A percentile compares a stretch with the other conserved stretches of the same genome.
phyloP scores from a whole-genome alignment of 176 grass and related monocot species.

The Triticum urartu region DNA sequence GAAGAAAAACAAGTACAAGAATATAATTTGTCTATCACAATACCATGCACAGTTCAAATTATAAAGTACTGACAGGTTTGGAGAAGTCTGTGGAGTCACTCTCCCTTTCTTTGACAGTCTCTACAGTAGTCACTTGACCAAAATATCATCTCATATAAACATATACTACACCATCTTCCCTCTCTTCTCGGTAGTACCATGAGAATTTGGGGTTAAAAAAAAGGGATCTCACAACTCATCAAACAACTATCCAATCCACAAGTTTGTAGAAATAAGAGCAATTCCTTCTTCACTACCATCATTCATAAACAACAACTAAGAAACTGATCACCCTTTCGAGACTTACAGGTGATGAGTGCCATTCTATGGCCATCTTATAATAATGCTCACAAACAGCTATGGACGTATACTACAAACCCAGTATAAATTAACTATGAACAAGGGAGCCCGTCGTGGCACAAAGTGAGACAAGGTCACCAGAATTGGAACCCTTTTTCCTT shows the following conservation, averaged over 20 bases:
- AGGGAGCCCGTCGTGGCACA: background rate
- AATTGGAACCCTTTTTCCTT: background rate
- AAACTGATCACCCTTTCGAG: background rate
- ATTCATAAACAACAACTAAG: background rate
- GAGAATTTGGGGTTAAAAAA: background rate
- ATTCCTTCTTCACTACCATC: conserved; percentile 18
- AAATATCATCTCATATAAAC: background rate
- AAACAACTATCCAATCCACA: background rate
- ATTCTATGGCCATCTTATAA: conserved; percentile 28
- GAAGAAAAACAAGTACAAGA: too few species aligned
- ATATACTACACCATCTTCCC: background rate
- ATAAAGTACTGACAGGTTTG: background rate
- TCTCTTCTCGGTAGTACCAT: background rate
- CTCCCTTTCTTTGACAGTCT: background rate
- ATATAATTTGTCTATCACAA: too few species aligned
- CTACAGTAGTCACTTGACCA: background rate
- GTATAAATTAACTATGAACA: conserved; percentile 35
- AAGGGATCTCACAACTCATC: background rate
- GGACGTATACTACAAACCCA: background rate
- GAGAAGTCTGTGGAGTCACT: background rate
- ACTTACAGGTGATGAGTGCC: background rate
- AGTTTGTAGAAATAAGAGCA: background rate
- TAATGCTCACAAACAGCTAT: background rate
- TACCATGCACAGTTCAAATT: background rate
- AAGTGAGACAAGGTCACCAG: background rate